Evolutionary conservation across 306 rosid genomes (phyloP).

Genomic region (Hippophae tibetana): DNA sequence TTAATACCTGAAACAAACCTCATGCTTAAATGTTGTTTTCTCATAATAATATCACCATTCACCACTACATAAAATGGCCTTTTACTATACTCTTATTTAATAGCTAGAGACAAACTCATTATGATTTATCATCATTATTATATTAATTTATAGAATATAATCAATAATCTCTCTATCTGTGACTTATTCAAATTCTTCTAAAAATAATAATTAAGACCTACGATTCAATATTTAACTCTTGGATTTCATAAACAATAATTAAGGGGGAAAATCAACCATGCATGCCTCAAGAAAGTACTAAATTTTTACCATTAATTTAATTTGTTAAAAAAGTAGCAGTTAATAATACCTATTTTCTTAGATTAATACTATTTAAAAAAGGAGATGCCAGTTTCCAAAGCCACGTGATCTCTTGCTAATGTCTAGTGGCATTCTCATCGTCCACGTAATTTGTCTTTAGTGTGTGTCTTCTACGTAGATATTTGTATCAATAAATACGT

Average conservation of each 20-base stretch:
- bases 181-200: slow-evolving; percentile 29
- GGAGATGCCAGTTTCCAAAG: no score
- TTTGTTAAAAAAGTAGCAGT: no score
- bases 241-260: background rate
- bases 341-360: no score
- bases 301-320: no score
- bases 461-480: no score
- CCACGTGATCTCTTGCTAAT: no score
- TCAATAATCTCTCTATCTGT: slow-evolving; percentile 35
- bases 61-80: background rate
- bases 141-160: slow-evolving; percentile 25
- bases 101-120: slow-evolving; percentile 50
- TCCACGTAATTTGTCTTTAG: no score
- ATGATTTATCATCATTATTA: slow-evolving; percentile 45
- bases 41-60: background rate
- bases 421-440: no score
- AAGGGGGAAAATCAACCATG: no score
- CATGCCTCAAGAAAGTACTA: no score
- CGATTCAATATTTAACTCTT: background rate
- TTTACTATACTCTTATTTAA: slow-evolving; percentile 14
- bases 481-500: no score
- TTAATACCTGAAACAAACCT: slow-evolving; percentile 9
- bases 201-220: slow-evolving; percentile 2
- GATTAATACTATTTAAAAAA: no score
- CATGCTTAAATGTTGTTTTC: slow-evolving; percentile 14